Evolutionary conservation across 495 filamentous ascomycete genomes (phyloP), one percentile per base, ranked within the genome.

Genomic region (Pyrenula massariospora): DNA sequence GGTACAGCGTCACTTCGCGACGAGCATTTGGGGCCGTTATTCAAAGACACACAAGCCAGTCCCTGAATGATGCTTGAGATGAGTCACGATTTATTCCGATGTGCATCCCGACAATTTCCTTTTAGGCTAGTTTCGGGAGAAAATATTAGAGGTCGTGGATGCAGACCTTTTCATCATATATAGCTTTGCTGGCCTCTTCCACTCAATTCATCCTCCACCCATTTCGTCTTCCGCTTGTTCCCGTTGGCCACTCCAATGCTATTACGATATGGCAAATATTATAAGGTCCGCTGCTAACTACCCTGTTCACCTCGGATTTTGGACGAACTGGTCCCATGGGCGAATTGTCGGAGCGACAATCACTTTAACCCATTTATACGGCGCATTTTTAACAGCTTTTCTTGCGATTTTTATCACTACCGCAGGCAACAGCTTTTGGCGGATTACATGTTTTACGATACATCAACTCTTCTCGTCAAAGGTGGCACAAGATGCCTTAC

Each of bases 321-420:
- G 74, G 74, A 69, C 68, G 51, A 75, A 77, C 54, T 74, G 71
- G 67, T 66, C 66, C 20, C 64, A 66, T 36, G 69, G 66, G 2
- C 54, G 20, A 15, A 20, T 72, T 20, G 54, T 62, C 15, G 74
- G 74, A 20, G 64, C 73, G 1, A 77, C 73, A 0, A 48, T 74
- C 52, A 77, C 73, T 10, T 55, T 76, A 1, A 63, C 59, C 8
- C 53, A 61, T 55, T 53, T 55, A 1, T 49, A 70, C 58, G 73
- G 66, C 11, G 68, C 58, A 12, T 52, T 76, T 25, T 59, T 77
- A 10, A 70, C 64, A 22, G 71, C 72, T 1, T 70, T 73, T 48
- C 60, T 77, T 8, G 70, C 67, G 20, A 63, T 72, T 1, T 70
- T 73, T 36, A 68, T 77, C 31, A 63, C 64, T 1, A 49, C 63